phyloP scores from a whole-genome alignment of 2,329 filamentous ascomycete genomes.

The Diaporthe citri region DNA sequence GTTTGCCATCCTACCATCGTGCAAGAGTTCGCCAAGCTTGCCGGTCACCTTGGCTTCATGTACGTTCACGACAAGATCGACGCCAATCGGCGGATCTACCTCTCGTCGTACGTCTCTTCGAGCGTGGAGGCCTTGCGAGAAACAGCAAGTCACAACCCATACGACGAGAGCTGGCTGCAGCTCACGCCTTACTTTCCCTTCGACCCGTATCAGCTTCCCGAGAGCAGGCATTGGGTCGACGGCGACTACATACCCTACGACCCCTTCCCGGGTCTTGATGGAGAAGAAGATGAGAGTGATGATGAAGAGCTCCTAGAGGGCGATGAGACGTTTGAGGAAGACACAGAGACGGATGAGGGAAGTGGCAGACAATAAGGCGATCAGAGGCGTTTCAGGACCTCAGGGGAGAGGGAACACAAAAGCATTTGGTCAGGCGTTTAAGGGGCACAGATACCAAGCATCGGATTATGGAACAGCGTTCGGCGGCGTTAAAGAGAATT shows the following conservation, averaged over 20 bases:
- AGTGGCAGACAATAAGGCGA: slow-evolving; percentile 18
- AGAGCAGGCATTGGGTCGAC: slow-evolving; percentile 89
- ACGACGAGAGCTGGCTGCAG: slow-evolving; percentile 84
- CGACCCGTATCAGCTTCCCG: slow-evolving; percentile 92
- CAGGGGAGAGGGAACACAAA: not conserved
- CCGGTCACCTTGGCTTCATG: slow-evolving; percentile 86
- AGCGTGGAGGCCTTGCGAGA: slow-evolving; percentile 68
- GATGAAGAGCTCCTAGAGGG: slow-evolving; percentile 61
- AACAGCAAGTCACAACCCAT: slow-evolving; percentile 59
- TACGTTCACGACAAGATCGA: slow-evolving; percentile 92
- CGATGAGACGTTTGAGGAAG: slow-evolving; percentile 50
- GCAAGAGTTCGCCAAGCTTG: slow-evolving; percentile 88
- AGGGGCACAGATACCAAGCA: slow-evolving; percentile 39
- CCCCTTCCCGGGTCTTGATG: slow-evolving; percentile 76
- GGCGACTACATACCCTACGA: slow-evolving; percentile 87
- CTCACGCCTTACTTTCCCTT: slow-evolving; percentile 97
- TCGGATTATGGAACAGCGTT: slow-evolving; percentile 31
- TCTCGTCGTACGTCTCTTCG: slow-evolving; percentile 76
- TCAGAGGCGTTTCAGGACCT: not conserved
- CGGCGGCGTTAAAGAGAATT: slow-evolving; percentile 31
- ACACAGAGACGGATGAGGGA: slow-evolving; percentile 48
- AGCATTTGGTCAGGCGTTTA: slow-evolving; percentile 38
- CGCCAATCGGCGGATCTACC: slow-evolving; percentile 88
- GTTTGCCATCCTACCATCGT: slow-evolving; percentile 94
- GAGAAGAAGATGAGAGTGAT: slow-evolving; percentile 66